Evolutionary conservation across 2,329 filamentous ascomycete species (phyloP).

Genomic region (Monilinia aucupariae): DNA sequence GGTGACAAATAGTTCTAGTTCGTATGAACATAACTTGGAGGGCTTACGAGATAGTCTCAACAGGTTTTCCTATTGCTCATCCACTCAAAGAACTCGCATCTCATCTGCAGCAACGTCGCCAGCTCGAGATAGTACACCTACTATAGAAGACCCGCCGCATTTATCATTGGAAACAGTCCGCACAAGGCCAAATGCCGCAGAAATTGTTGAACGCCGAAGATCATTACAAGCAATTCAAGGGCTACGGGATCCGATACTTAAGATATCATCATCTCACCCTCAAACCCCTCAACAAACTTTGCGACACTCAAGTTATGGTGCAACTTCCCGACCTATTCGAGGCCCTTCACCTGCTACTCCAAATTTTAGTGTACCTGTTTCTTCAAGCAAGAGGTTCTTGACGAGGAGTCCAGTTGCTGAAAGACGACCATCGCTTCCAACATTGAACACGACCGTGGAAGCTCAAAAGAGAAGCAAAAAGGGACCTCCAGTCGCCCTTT

Average conservation of each 20-base stretch:
- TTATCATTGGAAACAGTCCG: constrained; percentile 23
- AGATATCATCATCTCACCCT: constrained; percentile 20
- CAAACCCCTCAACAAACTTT: constrained; percentile 21
- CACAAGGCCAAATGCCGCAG: constrained; percentile 29
- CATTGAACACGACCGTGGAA: constrained; percentile 14
- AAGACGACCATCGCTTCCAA: constrained; percentile 12
- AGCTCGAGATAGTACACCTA: constrained; percentile 49
- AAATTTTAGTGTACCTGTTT: constrained; percentile 34
- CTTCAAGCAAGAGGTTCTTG: constrained; percentile 27
- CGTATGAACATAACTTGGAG: constrained; percentile 54
- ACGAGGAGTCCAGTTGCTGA: constrained; percentile 11
- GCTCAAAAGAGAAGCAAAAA: constrained; percentile 19
- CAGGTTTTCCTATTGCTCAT: constrained; percentile 55
- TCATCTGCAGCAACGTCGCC: constrained; percentile 56
- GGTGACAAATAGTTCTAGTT: constrained; percentile 51
- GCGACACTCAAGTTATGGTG: constrained; percentile 25
- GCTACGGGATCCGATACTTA: constrained; percentile 22
- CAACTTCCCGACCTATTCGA: constrained; percentile 14
- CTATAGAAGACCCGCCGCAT: constrained; percentile 26
- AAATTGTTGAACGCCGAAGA: constrained; percentile 31
- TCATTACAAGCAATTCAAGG: constrained; percentile 32
- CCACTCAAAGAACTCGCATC: constrained; percentile 53
- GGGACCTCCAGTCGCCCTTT: constrained; percentile 21
- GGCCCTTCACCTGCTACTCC: constrained; percentile 24
- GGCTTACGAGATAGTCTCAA: constrained; percentile 51